These are phyloP conservation scores for Rhizopus delemar DNA, from an alignment of 371 early-diverging fungal species.

Conservation along the genomic window DNA sequence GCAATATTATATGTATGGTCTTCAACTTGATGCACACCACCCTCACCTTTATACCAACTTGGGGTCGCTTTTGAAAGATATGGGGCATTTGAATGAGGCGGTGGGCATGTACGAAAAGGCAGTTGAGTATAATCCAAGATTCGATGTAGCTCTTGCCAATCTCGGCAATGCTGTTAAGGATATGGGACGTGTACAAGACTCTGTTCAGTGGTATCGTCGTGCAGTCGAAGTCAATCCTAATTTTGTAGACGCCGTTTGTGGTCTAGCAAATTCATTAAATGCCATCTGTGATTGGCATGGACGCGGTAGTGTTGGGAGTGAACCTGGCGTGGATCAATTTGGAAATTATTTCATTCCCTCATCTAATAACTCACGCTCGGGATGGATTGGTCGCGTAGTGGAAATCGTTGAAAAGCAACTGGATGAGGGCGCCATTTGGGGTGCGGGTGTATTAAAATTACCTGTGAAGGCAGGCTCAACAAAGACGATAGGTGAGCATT, in stretches of 20 bases:
- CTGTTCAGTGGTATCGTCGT: slow-evolving; percentile 81
- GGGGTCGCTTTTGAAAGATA: slow-evolving; percentile 85
- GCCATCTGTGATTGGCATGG: slow-evolving; percentile 92
- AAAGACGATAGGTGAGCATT: slow-evolving; percentile 29
- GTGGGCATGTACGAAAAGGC: slow-evolving; percentile 89
- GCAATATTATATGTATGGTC: slow-evolving; percentile 87
- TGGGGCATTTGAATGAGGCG: slow-evolving; percentile 82
- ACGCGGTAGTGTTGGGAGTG: slow-evolving; percentile 61
- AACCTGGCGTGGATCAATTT: slow-evolving; percentile 41
- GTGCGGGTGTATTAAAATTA: slow-evolving; percentile 45
- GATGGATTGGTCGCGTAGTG: slow-evolving; percentile 81
- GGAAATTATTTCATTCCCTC: slow-evolving; percentile 34
- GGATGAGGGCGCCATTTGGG: slow-evolving; percentile 64
- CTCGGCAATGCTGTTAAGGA: slow-evolving; percentile 91
- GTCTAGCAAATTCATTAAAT: slow-evolving; percentile 82
- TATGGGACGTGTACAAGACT: slow-evolving; percentile 86
- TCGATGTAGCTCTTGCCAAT: slow-evolving; percentile 90
- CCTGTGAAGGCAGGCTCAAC: slow-evolving; percentile 1
- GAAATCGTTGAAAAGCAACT: slow-evolving; percentile 82
- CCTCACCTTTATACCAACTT: slow-evolving; percentile 90
- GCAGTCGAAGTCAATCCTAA: slow-evolving; percentile 87
- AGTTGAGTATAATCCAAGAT: slow-evolving; percentile 81
- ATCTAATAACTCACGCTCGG: slow-evolving; percentile 38
- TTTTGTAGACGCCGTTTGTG: slow-evolving; percentile 92
- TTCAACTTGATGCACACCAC: slow-evolving; percentile 80